Conservation (phyloP, 2,329 filamentous ascomycete genomes). For the Trichoderma simmonsii region DNA sequence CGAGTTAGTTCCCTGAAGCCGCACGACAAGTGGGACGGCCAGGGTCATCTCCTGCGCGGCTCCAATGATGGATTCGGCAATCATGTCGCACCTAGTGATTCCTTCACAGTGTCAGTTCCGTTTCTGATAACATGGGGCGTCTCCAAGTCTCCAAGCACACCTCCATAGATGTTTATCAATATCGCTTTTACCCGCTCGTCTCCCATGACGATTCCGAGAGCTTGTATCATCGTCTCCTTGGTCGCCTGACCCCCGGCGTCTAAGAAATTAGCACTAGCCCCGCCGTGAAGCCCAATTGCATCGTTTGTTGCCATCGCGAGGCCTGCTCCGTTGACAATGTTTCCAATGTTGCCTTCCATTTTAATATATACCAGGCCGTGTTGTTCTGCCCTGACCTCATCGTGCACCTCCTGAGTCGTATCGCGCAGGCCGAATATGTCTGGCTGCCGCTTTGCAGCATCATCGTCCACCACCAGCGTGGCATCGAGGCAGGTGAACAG, state of each 20-base stretch:
- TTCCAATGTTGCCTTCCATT: slow-evolving; percentile 64
- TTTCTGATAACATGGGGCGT: neutral
- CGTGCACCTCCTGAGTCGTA: slow-evolving; percentile 30
- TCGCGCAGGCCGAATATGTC: slow-evolving; percentile 40
- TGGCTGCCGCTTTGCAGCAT: slow-evolving; percentile 40
- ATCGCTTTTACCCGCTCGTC: slow-evolving; percentile 69
- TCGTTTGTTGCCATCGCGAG: slow-evolving; percentile 91
- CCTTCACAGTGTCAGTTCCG: slow-evolving; percentile 30
- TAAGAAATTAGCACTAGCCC: slow-evolving; percentile 75
- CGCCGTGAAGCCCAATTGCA: slow-evolving; percentile 65
- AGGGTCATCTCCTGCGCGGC: slow-evolving; percentile 39
- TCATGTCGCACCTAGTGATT: slow-evolving; percentile 50
- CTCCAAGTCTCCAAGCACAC: slow-evolving; percentile 23
- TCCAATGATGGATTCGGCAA: slow-evolving; percentile 47
- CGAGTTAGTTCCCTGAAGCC: slow-evolving; percentile 47
- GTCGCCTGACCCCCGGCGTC: slow-evolving; percentile 90
- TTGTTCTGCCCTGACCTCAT: slow-evolving; percentile 42
- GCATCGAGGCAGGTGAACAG: slow-evolving; percentile 36
- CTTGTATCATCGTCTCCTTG: slow-evolving; percentile 71
- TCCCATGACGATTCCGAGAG: slow-evolving; percentile 68
- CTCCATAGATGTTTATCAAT: slow-evolving; percentile 56
- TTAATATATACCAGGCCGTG: slow-evolving; percentile 78
- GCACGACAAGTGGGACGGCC: slow-evolving; percentile 43
- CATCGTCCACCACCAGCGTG: slow-evolving; percentile 47
- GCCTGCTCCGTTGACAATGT: slow-evolving; percentile 83